Percentiles rank a stretch among this genome's conserved stretches.
phyloP scores from a whole-genome alignment of 768 basidiomycete genomes.

The Tylopilus rubrobrunneus region DNA sequence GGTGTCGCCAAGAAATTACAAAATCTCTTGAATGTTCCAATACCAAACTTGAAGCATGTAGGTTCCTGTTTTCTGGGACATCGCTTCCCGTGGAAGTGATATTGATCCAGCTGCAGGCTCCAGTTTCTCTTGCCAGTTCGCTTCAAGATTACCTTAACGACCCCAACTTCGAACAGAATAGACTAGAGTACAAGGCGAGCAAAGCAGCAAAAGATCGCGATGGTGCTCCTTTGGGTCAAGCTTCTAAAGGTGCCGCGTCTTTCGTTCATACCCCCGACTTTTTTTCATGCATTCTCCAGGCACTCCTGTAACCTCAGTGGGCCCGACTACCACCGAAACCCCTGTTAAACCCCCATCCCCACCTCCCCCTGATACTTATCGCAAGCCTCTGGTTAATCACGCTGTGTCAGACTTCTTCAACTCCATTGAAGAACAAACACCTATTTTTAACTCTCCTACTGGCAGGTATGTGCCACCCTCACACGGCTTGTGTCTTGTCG shows the following conservation, averaged over 20 bases:
- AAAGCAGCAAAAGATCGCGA: slow-evolving; percentile 41
- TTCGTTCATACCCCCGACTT: background rate
- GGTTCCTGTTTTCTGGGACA: slow-evolving; percentile 19
- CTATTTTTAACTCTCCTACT: slow-evolving; percentile 64
- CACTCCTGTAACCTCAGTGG: slow-evolving; percentile 16
- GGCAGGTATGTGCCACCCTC: slow-evolving; percentile 37
- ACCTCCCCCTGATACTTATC: slow-evolving; percentile 19
- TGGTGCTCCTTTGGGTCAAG: slow-evolving; percentile 7
- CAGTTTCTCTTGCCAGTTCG: slow-evolving; percentile 88
- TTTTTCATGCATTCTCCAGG: slow-evolving; percentile 12
- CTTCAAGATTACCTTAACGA: slow-evolving; percentile 96
- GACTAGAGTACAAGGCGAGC: slow-evolving; percentile 85
- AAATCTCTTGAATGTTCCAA: slow-evolving; percentile 87
- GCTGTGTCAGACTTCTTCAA: slow-evolving; percentile 81
- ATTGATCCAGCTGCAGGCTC: slow-evolving; percentile 57
- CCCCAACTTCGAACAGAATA: slow-evolving; percentile 94
- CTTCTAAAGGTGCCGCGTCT: slow-evolving; percentile 15
- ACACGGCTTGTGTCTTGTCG: background rate
- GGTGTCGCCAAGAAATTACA: slow-evolving; percentile 90
- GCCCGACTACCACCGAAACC: slow-evolving; percentile 17
- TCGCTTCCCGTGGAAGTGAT: background rate
- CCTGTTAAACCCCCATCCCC: slow-evolving; percentile 24
- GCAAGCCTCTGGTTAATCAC: slow-evolving; percentile 39
- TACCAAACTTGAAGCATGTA: slow-evolving; percentile 91
- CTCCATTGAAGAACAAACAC: slow-evolving; percentile 78